phyloP scores from a whole-genome alignment of 208 protist genomes.

The Leishmania turanica region DNA sequence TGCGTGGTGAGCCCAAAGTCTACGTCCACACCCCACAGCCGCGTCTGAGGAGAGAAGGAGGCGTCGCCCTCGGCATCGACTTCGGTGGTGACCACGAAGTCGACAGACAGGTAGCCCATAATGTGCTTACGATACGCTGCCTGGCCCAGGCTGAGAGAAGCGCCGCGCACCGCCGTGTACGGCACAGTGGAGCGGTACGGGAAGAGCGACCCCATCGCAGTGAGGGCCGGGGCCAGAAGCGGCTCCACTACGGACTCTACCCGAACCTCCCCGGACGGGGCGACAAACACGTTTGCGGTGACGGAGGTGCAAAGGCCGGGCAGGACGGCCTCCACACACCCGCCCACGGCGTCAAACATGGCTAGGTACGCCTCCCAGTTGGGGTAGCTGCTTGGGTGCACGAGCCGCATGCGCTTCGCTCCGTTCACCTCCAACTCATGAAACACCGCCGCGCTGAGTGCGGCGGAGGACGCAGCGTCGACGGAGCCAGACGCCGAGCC shows the following conservation, averaged over 20 bases:
- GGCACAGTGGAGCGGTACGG: conserved; percentile 57
- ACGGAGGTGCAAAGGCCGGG: conserved; percentile 45
- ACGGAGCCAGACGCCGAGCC: not conserved
- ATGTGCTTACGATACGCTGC: conserved; percentile 82
- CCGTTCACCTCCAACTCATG: conserved; percentile 75
- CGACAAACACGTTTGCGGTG: conserved; percentile 88
- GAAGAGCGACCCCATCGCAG: conserved; percentile 73
- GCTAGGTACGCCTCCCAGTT: conserved; percentile 81
- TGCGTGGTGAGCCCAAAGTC: conserved; percentile 86
- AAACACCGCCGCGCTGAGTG: conserved; percentile 40
- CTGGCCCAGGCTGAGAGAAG: conserved; percentile 65
- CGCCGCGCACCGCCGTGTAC: conserved; percentile 66
- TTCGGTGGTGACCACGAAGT: conserved; percentile 70
- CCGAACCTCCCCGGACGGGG: conserved; percentile 74
- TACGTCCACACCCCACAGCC: conserved; percentile 91
- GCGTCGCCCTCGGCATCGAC: not conserved
- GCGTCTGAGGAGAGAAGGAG: conserved; percentile 10
- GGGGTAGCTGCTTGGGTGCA: conserved; percentile 74
- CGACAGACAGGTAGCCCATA: conserved; percentile 89
- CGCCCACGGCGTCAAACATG: conserved; percentile 84
- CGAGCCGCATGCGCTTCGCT: conserved; percentile 71
- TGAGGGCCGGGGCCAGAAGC: conserved; percentile 88
- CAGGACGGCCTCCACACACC: conserved; percentile 88
- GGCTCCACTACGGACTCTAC: conserved; percentile 88
- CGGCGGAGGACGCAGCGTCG: not conserved